Conservation (phyloP, 2,329 filamentous ascomycete species). For the Fusarium tjaetaba region DNA sequence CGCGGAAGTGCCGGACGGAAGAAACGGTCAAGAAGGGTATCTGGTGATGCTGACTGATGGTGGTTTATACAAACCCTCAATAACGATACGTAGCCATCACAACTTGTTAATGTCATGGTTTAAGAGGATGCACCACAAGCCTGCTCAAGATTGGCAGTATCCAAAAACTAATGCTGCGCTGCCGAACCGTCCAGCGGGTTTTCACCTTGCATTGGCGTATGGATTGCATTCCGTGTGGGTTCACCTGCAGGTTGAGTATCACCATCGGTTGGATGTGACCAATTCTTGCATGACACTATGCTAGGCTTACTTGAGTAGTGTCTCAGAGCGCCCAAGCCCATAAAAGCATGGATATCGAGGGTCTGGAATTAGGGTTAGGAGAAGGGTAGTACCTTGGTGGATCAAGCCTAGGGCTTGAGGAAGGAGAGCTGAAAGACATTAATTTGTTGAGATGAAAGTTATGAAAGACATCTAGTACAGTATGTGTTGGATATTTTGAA, state of each 20-base stretch:
- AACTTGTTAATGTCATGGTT: slow-evolving; percentile 10
- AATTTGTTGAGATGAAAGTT: slow-evolving; percentile 4
- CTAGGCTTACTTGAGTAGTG: slow-evolving; percentile 34
- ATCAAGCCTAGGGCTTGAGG: slow-evolving; percentile 32
- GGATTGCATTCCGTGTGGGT: slow-evolving; percentile 26
- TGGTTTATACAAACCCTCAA: slow-evolving; percentile 16
- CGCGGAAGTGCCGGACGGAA: slow-evolving; percentile 24
- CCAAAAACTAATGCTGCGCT: slow-evolving; percentile 30
- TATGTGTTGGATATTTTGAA: neutral
- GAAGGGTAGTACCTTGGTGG: slow-evolving; percentile 18
- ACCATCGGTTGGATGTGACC: slow-evolving; percentile 33
- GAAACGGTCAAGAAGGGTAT: slow-evolving; percentile 14
- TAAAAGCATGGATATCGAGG: slow-evolving; percentile 14
- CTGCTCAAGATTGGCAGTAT: slow-evolving; percentile 20
- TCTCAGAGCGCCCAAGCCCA: slow-evolving; percentile 7
- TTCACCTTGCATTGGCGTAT: slow-evolving; percentile 28
- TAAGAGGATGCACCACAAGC: slow-evolving; percentile 30
- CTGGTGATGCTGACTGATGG: slow-evolving; percentile 31
- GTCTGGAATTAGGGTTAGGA: slow-evolving; percentile 33
- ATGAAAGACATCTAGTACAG: neutral
- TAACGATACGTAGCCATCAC: neutral
- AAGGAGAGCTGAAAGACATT: neutral
- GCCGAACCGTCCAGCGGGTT: slow-evolving; percentile 34
- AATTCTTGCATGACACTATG: slow-evolving; percentile 25
- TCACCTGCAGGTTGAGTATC: slow-evolving; percentile 29